Conservation (phyloP, 2,329 filamentous ascomycete species). For the Atkinsonella texensis region DNA sequence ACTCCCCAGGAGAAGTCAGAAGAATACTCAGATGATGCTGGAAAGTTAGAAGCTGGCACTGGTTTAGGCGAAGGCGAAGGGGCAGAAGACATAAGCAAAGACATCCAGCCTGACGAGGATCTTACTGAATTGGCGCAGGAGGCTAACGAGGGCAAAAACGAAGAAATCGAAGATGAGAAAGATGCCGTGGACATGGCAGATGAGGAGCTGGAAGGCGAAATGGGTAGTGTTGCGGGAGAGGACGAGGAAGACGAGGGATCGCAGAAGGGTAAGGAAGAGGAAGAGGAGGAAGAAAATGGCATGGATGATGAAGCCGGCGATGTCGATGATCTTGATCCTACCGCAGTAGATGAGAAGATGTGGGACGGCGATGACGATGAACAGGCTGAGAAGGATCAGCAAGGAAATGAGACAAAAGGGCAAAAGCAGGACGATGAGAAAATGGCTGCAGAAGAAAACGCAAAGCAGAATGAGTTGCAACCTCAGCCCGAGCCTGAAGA, state of each 20-base stretch:
- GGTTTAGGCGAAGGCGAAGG: slow-evolving; percentile 92
- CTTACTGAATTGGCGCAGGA: slow-evolving; percentile 84
- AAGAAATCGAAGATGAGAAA: slow-evolving; percentile 65
- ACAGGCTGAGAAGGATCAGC: slow-evolving; percentile 71
- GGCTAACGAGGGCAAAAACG: slow-evolving; percentile 50
- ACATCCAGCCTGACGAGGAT: slow-evolving; percentile 88
- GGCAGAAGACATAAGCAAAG: slow-evolving; percentile 95
- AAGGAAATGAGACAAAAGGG: slow-evolving; percentile 60
- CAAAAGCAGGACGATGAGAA: slow-evolving; percentile 54
- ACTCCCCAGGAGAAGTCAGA: slow-evolving; percentile 72
- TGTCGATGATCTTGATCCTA: slow-evolving; percentile 81
- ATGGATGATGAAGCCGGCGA: slow-evolving; percentile 85
- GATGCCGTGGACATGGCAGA: slow-evolving; percentile 88
- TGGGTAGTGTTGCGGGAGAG: slow-evolving; percentile 51
- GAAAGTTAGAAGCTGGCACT: slow-evolving; percentile 80
- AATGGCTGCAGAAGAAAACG: slow-evolving; percentile 45
- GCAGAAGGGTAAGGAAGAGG: slow-evolving; percentile 50
- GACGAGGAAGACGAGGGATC: slow-evolving; percentile 49
- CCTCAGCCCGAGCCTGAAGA: slow-evolving; percentile 38
- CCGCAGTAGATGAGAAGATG: slow-evolving; percentile 94
- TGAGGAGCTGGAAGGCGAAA: slow-evolving; percentile 80
- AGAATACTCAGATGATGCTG: slow-evolving; percentile 54
- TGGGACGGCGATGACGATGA: slow-evolving; percentile 84
- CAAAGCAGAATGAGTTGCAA: slow-evolving; percentile 28
- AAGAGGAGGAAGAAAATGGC: slow-evolving; percentile 55